A percentile compares a stretch with the other conserved stretches of the same genome.
These are phyloP conservation scores for Trypanosoma scelopori DNA, from an alignment of 208 protist species.

Conservation along the genomic window DNA sequence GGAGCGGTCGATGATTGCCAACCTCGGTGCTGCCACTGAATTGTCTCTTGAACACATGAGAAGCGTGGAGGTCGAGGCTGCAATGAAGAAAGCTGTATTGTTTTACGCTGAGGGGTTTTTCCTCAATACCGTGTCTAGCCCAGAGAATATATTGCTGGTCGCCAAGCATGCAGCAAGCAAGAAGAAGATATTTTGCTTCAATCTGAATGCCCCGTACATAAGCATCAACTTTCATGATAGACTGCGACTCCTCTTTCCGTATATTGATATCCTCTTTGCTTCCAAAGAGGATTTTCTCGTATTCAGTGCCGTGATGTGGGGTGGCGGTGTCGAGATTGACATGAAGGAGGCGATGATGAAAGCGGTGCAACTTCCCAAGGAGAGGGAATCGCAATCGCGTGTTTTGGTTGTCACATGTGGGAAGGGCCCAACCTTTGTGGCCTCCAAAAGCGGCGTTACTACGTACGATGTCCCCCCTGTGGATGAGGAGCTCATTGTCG, in stretches of 20 bases:
- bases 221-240: slow-evolving; percentile 84
- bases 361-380: slow-evolving; percentile 66
- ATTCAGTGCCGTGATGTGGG: slow-evolving; percentile 65
- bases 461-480: slow-evolving; percentile 56
- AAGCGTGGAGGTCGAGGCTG: slow-evolving; percentile 40
- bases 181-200: slow-evolving; percentile 93
- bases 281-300: slow-evolving; percentile 92
- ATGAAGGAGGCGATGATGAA: slow-evolving; percentile 65
- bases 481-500: slow-evolving; percentile 88
- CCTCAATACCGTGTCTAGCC: slow-evolving; percentile 92
- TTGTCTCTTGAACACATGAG: slow-evolving; percentile 81
- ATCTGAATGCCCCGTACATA: slow-evolving; percentile 96
- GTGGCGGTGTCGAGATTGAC: slow-evolving; percentile 46
- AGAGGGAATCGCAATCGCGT: slow-evolving; percentile 48
- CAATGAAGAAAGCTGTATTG: slow-evolving; percentile 57
- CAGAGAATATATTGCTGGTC: slow-evolving; percentile 66
- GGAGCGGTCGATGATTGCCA: slow-evolving; percentile 92
- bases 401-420: slow-evolving; percentile 94
- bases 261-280: slow-evolving; percentile 95
- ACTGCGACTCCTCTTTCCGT: slow-evolving; percentile 82
- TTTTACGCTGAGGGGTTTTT: slow-evolving; percentile 95
- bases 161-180: slow-evolving; percentile 79
- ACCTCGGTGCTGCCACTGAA: slow-evolving; percentile 92
- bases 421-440: slow-evolving; percentile 80
- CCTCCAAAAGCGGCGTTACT: slow-evolving; percentile 25